Conservation (phyloP, 345 rosid species). For the Salix koriyanagi region DNA sequence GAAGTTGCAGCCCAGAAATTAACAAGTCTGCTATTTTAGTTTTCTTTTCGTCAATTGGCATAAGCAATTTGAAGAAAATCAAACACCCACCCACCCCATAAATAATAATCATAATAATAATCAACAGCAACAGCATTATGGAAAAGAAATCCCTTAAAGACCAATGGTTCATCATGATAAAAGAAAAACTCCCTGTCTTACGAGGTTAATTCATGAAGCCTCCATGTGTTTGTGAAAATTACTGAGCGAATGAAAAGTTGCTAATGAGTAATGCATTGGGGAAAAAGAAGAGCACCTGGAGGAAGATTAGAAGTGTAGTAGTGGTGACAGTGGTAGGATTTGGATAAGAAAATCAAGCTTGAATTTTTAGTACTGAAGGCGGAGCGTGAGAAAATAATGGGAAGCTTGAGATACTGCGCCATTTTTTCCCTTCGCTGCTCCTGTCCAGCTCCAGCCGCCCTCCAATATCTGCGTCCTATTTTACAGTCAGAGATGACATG, state of each 20-base stretch:
- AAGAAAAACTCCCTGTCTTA: too few species aligned
- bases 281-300: constrained; percentile 19
- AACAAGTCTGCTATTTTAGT: not conserved
- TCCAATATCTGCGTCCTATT: not conserved
- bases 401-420: constrained; percentile 37
- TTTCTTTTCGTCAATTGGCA: too few species aligned
- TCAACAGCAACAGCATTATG: too few species aligned
- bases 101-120: too few species aligned
- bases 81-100: too few species aligned
- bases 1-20: not conserved
- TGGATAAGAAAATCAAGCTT: constrained; percentile 28
- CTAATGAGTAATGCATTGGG: not conserved
- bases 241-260: not conserved
- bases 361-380: constrained; percentile 9
- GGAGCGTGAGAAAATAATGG: constrained; percentile 23
- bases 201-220: not conserved
- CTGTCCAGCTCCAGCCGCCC: not conserved
- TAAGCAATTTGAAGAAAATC: too few species aligned
- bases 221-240: constrained; percentile 30
- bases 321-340: constrained; percentile 14
- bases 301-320: constrained; percentile 13
- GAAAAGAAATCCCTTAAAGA: too few species aligned
- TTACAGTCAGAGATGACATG: not conserved
- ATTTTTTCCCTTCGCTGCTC: not conserved
- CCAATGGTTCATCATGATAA: too few species aligned